These are phyloP conservation scores for Aspergillus nanangensis DNA, from an alignment of 495 filamentous ascomycete species.

Conservation along the genomic window DNA sequence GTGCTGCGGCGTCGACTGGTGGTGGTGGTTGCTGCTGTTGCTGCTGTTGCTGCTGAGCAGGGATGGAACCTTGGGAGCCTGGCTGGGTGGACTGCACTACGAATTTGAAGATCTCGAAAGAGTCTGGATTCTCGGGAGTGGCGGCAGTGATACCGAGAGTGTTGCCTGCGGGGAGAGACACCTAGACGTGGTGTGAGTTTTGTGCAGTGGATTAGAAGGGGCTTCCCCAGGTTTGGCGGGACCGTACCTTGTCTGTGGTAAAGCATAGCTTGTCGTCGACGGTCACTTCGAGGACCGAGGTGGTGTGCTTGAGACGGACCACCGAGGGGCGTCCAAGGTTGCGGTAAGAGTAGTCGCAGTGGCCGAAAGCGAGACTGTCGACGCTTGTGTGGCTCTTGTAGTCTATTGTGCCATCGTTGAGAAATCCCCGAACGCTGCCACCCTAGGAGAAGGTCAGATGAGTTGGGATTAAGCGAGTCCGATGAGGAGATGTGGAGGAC, in stretches of 20 bases:
- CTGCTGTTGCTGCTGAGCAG: conserved; percentile 32
- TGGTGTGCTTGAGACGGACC: conserved; percentile 65
- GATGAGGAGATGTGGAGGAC: conserved; percentile 2
- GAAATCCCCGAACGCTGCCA: conserved; percentile 81
- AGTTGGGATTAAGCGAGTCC: background rate
- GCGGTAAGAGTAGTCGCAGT: conserved; percentile 87
- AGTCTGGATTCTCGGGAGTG: conserved; percentile 86
- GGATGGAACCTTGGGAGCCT: conserved; percentile 8
- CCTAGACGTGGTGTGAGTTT: conserved; percentile 27
- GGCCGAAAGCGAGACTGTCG: conserved; percentile 85
- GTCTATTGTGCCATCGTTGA: conserved; percentile 85
- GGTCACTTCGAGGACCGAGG: conserved; percentile 63
- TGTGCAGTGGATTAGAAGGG: too few relatives aligned
- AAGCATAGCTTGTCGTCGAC: conserved; percentile 84
- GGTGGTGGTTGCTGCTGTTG: conserved; percentile 28
- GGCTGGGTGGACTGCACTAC: conserved; percentile 50
- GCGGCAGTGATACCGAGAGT: conserved; percentile 83
- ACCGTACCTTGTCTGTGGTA: conserved; percentile 63
- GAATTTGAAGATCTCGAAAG: conserved; percentile 90
- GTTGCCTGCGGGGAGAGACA: conserved; percentile 75
- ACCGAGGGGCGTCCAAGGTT: conserved; percentile 82
- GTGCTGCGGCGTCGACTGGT: conserved; percentile 16
- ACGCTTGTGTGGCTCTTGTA: conserved; percentile 75
- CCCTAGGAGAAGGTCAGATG: conserved; percentile 39
- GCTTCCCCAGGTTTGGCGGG: background rate